Evolutionary conservation across 2,329 filamentous ascomycete species (phyloP).

Genomic region (Raffaelea deltoideospora): DNA sequence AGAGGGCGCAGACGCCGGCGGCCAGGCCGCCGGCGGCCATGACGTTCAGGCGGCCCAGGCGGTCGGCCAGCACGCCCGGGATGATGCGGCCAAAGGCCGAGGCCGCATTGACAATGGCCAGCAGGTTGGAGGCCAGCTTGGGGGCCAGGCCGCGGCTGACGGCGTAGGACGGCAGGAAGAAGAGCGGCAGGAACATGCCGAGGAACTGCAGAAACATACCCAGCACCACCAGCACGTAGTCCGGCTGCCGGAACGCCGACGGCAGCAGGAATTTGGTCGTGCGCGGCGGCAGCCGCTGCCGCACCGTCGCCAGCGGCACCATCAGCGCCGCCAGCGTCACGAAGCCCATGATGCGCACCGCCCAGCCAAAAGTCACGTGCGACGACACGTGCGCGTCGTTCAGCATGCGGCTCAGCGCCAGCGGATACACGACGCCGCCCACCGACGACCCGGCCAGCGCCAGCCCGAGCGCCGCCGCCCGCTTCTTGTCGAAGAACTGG

Average conservation of each 20-base stretch:
- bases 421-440: conserved; percentile 31
- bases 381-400: conserved; percentile 10
- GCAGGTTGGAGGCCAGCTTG: conserved; percentile 42
- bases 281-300: conserved; percentile 28
- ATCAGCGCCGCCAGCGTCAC: conserved; percentile 21
- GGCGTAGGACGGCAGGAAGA: conserved; percentile 41
- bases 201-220: conserved; percentile 15
- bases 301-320: conserved; percentile 23
- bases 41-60: conserved; percentile 32
- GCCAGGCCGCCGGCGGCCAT: conserved; percentile 6
- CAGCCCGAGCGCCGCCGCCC: conserved; percentile 22
- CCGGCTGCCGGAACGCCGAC: conserved; percentile 37
- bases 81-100: conserved; percentile 36
- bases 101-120: conserved; percentile 47
- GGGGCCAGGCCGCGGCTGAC: conserved; percentile 24
- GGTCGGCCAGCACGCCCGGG: conserved; percentile 35
- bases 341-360: conserved; percentile 27
- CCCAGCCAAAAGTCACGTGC: conserved; percentile 11
- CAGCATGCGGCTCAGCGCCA: conserved; percentile 40
- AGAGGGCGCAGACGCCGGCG: conserved; percentile 14
- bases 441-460: conserved; percentile 22
- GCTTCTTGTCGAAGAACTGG: conserved; percentile 23
- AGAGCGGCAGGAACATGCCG: conserved; percentile 33
- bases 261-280: conserved; percentile 8
- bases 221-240: conserved; percentile 27